phyloP scores from a whole-genome alignment of 768 basidiomycete species.

The Leccinum rimulosum region DNA sequence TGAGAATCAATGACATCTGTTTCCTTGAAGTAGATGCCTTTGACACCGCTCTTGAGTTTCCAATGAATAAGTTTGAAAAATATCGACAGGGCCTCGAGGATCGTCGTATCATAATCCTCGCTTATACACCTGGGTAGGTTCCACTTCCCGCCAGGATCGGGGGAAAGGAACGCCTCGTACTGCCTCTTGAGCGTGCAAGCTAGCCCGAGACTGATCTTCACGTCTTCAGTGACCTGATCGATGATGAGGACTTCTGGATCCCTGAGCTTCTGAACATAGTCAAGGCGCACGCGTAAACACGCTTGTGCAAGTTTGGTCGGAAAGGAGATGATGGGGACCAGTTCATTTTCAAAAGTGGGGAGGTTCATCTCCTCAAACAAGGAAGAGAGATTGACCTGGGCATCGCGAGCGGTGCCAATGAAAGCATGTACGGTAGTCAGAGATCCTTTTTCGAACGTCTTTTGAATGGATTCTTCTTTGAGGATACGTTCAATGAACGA shows the following conservation, averaged over 20 bases:
- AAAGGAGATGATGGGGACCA: conserved; percentile 92
- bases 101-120: conserved; percentile 85
- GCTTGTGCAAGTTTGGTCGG: conserved; percentile 94
- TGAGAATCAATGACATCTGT: conserved; percentile 97
- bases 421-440: conserved; percentile 84
- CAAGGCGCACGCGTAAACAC: conserved; percentile 82
- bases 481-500: conserved; percentile 92
- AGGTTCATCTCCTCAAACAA: conserved; percentile 86
- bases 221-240: conserved; percentile 90
- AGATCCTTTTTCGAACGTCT: conserved; percentile 90
- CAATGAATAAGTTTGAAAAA: conserved; percentile 95
- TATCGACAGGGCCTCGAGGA: conserved; percentile 80
- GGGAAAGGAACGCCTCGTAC: conserved; percentile 86
- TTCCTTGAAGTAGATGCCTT: conserved; percentile 95
- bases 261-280: conserved; percentile 83
- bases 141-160: conserved; percentile 88
- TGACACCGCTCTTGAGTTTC: conserved; percentile 91
- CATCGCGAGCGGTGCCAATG: conserved; percentile 80
- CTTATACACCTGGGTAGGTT: conserved; percentile 83
- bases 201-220: conserved; percentile 86
- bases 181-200: conserved; percentile 95
- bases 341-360: conserved; percentile 84
- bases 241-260: conserved; percentile 89
- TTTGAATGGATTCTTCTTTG: conserved; percentile 95
- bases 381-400: conserved; percentile 75